Conservation (phyloP, 2,329 filamentous ascomycete genomes). For the Diaporthe helianthi region DNA sequence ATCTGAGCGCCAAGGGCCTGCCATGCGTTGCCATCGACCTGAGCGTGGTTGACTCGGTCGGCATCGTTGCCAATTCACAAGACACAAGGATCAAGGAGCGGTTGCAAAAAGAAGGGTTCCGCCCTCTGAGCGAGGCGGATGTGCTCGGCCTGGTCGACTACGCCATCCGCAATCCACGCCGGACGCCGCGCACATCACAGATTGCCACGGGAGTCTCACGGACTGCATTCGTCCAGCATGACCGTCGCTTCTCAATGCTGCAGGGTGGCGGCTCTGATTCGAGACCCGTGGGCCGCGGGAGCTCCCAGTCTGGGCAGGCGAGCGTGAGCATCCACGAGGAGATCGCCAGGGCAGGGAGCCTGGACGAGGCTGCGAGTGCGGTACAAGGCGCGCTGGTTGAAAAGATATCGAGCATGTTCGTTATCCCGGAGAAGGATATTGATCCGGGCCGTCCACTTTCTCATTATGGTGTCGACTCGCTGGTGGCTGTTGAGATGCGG, state of each 20-base stretch:
- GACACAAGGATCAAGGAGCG: not conserved
- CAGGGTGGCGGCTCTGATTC: not conserved
- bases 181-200: not conserved
- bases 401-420: not conserved
- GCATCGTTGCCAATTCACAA: not conserved
- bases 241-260: not conserved
- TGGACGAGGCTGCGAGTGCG: not conserved
- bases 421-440: not conserved
- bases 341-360: not conserved
- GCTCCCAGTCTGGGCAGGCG: not conserved
- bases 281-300: not conserved
- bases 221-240: not conserved
- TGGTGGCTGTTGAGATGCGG: conserved; percentile 30
- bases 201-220: not conserved
- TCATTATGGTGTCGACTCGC: conserved; percentile 22
- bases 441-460: conserved; percentile 2
- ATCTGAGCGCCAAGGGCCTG: conserved; percentile 41
- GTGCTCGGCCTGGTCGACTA: not conserved
- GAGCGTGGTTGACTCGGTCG: not conserved
- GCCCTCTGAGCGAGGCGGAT: not conserved
- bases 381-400: not conserved
- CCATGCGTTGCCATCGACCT: conserved; percentile 39
- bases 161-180: not conserved
- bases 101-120: not conserved
- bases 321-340: not conserved